These are phyloP conservation scores for Alternaria brassicicola DNA, from an alignment of 2,329 filamentous ascomycete species.

Conservation along the genomic window DNA sequence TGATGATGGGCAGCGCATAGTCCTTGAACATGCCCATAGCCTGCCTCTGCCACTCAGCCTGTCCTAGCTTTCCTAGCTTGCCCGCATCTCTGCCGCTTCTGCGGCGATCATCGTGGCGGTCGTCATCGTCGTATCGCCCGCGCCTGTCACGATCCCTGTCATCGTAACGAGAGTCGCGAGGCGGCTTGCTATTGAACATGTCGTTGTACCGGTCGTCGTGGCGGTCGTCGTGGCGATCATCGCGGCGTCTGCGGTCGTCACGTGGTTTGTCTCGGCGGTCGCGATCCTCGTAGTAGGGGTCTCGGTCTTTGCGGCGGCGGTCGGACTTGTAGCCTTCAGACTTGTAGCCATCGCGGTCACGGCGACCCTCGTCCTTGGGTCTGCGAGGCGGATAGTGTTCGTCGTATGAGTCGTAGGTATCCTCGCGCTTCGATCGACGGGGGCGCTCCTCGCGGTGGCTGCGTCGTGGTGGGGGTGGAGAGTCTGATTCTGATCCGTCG, in stretches of 20 bases:
- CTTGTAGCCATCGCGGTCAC: constrained; percentile 34
- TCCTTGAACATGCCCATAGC: constrained; percentile 41
- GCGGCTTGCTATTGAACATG: constrained; percentile 21
- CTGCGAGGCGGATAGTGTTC: constrained; percentile 31
- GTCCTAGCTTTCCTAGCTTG: constrained; percentile 22
- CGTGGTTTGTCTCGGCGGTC: constrained; percentile 28
- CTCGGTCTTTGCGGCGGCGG: constrained; percentile 6
- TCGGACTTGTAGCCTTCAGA: constrained; percentile 23
- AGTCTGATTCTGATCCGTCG: constrained; percentile 25
- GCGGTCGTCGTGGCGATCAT: constrained; percentile 25
- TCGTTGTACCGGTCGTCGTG: constrained; percentile 29
- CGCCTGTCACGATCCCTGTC: constrained; percentile 12
- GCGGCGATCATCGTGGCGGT: constrained; percentile 20
- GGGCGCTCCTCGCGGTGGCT: constrained; percentile 28
- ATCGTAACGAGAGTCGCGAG: constrained; percentile 24
- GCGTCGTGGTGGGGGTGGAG: constrained; percentile 30
- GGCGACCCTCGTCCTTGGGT: constrained; percentile 15
- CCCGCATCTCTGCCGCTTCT: constrained; percentile 17
- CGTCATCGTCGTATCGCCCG: constrained; percentile 16
- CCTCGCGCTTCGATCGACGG: constrained; percentile 21
- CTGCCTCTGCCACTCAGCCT: constrained; percentile 40
- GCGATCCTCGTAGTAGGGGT: constrained; percentile 14
- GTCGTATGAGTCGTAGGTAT: constrained; percentile 37
- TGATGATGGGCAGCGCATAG: constrained; percentile 44
- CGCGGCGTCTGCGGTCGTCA: constrained; percentile 19